A percentile compares a stretch with the other conserved stretches of the same genome.
phyloP scores from a whole-genome alignment of 352 stramenopile species.

The Phytophthora syringae region DNA sequence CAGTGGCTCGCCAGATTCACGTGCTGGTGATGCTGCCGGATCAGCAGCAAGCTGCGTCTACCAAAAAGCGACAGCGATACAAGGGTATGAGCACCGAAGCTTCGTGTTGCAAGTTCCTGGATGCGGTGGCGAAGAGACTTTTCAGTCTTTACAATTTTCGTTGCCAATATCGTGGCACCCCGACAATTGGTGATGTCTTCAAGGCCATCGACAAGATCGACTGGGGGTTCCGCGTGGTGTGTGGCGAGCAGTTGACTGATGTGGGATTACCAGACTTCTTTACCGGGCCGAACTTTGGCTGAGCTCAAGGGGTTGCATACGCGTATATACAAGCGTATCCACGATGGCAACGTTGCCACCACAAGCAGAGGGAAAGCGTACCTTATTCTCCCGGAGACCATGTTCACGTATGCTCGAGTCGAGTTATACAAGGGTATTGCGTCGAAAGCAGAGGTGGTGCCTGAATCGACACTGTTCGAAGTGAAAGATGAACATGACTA shows the following conservation, averaged over 20 bases:
- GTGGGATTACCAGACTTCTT: slow-evolving; percentile 10
- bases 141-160: slow-evolving; percentile 21
- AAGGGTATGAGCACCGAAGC: slow-evolving; percentile 30
- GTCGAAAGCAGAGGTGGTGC: slow-evolving; percentile 5
- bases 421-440: slow-evolving; percentile 18
- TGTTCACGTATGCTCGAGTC: slow-evolving; percentile 15
- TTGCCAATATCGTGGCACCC: slow-evolving; percentile 9
- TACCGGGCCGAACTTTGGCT: slow-evolving; percentile 10
- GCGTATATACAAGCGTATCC: slow-evolving; percentile 18
- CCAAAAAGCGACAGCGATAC: slow-evolving; percentile 26
- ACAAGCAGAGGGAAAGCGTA: slow-evolving; percentile 26
- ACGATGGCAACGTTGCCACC: slow-evolving; percentile 23
- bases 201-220: slow-evolving; percentile 1
- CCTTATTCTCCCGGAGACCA: slow-evolving; percentile 15
- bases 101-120: slow-evolving; percentile 28
- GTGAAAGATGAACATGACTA: slow-evolving; percentile 27
- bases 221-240: slow-evolving; percentile 23
- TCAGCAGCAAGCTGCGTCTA: slow-evolving; percentile 16
- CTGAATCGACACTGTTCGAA: slow-evolving; percentile 10
- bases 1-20: background rate
- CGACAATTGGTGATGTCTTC: slow-evolving; percentile 28
- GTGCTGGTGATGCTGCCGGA: slow-evolving; percentile 1
- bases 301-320: slow-evolving; percentile 7
- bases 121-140: slow-evolving; percentile 23
- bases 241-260: slow-evolving; percentile 1